A percentile compares a stretch with the other conserved stretches of the same genome.
Conservation (phyloP, 331 rosid species). For the Dryas integrifolia region DNA sequence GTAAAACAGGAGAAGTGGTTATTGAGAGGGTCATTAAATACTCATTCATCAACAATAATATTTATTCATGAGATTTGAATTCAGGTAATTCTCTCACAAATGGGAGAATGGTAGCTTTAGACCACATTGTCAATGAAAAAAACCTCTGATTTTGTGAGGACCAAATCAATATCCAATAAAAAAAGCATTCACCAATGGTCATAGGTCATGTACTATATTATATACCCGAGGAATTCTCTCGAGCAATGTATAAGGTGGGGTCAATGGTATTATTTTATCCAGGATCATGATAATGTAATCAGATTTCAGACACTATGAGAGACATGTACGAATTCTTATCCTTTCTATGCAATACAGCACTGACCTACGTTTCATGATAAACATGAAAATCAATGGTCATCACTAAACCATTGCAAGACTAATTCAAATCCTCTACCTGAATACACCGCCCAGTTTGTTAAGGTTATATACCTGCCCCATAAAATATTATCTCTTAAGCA, state of each 20-base stretch:
- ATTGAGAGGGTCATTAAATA: no score
- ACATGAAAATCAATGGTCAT: not conserved
- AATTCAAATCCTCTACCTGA: not conserved
- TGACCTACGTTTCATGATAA: not conserved
- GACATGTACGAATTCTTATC: not conserved
- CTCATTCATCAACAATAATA: no score
- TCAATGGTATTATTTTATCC: not conserved
- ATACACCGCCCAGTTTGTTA: no score
- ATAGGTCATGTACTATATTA: not conserved
- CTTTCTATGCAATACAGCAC: not conserved
- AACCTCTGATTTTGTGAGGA: not conserved
- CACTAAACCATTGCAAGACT: not conserved
- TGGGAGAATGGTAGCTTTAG: no score
- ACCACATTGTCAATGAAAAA: no score
- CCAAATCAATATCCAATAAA: not conserved
- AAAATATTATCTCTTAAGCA: not conserved
- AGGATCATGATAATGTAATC: not conserved
- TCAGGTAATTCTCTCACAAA: no score
- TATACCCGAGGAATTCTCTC: no score
- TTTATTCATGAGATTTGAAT: no score
- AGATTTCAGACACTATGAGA: not conserved
- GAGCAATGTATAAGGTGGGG: constrained; percentile 13
- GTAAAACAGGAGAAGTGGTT: no score
- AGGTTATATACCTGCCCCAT: not conserved
- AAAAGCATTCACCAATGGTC: not conserved